These are phyloP conservation scores for Dryadomyces quercus-mongolicae DNA, from an alignment of 2,329 filamentous ascomycete genomes.

Conservation along the genomic window DNA sequence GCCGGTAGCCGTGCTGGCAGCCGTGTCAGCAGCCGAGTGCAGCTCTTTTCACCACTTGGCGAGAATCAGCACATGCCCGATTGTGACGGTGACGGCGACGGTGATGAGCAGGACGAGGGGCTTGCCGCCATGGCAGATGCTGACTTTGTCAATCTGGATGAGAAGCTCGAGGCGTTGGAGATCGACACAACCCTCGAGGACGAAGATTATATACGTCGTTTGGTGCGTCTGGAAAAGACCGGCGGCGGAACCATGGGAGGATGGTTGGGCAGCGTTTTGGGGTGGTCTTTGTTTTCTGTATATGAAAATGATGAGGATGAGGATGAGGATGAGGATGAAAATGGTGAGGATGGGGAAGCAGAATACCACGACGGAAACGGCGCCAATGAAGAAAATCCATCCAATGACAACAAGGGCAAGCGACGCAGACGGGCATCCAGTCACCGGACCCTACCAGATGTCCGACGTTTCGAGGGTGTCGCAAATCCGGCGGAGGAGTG, in stretches of 20 bases:
- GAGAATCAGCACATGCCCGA: background rate
- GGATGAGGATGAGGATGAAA: constrained; percentile 24
- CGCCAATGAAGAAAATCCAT: constrained; percentile 13
- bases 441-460: constrained; percentile 10
- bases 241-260: constrained; percentile 38
- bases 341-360: constrained; percentile 24
- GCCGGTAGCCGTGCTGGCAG: constrained; percentile 19
- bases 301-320: constrained; percentile 46
- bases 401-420: constrained; percentile 21
- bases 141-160: constrained; percentile 52
- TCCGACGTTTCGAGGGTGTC: constrained; percentile 24
- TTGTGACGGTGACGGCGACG: background rate
- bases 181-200: constrained; percentile 37
- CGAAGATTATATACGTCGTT: constrained; percentile 43
- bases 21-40: constrained; percentile 32
- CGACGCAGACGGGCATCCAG: background rate
- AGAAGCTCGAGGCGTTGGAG: constrained; percentile 43
- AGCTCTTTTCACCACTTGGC: constrained; percentile 33
- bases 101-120: constrained; percentile 20
- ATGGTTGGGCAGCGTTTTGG: constrained; percentile 47
- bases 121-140: constrained; percentile 34
- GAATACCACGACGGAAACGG: constrained; percentile 17
- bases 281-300: constrained; percentile 50
- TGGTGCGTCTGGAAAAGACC: constrained; percentile 40
- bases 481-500: constrained; percentile 29